These are phyloP conservation scores for Colletotrichum sp. DNA, from an alignment of 2,329 filamentous ascomycete genomes.

Conservation along the genomic window DNA sequence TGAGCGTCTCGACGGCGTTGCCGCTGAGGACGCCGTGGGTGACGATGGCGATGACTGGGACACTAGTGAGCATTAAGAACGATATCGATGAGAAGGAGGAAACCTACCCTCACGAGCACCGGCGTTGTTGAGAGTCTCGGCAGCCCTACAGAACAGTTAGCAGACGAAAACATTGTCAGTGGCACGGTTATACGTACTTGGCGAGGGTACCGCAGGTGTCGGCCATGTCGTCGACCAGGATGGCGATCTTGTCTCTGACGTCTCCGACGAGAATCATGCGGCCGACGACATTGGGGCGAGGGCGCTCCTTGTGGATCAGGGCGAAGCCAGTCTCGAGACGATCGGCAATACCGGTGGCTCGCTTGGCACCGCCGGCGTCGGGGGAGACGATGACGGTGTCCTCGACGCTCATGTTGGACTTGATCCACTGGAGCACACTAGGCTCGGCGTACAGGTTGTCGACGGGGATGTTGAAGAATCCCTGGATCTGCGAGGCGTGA, in stretches of 20 bases:
- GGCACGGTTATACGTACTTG: conserved; percentile 70
- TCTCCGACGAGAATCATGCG: conserved; percentile 95
- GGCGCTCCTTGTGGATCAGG: conserved; percentile 82
- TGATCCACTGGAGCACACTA: conserved; percentile 82
- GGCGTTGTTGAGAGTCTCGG: conserved; percentile 14
- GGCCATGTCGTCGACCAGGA: conserved; percentile 97
- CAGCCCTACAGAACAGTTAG: conserved; percentile 5
- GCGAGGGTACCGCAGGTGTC: conserved; percentile 86
- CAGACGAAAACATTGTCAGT: neutral
- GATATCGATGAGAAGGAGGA: neutral
- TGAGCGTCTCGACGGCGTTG: conserved; percentile 85
- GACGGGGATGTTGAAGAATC: conserved; percentile 79
- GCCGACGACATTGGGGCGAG: conserved; percentile 76
- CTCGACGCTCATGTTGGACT: conserved; percentile 74
- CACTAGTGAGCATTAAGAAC: neutral
- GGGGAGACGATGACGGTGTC: conserved; percentile 88
- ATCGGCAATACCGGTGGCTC: conserved; percentile 85
- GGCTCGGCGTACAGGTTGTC: conserved; percentile 85
- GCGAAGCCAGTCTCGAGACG: conserved; percentile 83
- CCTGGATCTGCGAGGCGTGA: conserved; percentile 85
- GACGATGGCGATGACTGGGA: conserved; percentile 80
- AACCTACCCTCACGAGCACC: conserved; percentile 16
- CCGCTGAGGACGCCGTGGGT: conserved; percentile 92
- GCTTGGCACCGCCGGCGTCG: conserved; percentile 86
- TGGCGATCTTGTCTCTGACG: conserved; percentile 88